Percentiles rank a stretch among this genome's conserved stretches.
These are phyloP conservation scores for Hypoxylon sp. DNA, from an alignment of 2,329 filamentous ascomycete species.

Conservation along the genomic window DNA sequence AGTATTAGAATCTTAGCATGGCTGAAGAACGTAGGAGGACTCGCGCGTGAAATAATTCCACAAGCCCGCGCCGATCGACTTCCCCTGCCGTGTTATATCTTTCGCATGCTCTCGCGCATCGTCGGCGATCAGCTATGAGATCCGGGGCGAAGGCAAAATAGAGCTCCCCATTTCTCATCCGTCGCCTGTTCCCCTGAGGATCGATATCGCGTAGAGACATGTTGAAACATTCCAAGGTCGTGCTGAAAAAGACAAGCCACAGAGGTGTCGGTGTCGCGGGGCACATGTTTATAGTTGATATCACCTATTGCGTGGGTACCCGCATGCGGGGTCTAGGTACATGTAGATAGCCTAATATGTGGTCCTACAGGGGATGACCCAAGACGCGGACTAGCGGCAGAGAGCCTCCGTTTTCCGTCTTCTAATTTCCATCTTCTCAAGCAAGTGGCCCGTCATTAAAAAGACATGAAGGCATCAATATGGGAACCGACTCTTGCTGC, in stretches of 20 bases:
- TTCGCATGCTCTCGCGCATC: slow-evolving; percentile 71
- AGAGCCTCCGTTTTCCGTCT: no score
- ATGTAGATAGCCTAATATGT: no score
- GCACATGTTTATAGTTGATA: background rate
- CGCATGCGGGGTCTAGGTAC: background rate
- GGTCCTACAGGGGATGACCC: no score
- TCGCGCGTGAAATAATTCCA: slow-evolving; percentile 66
- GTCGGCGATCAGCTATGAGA: slow-evolving; percentile 71
- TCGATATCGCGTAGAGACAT: slow-evolving; percentile 2
- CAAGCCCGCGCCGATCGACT: slow-evolving; percentile 69
- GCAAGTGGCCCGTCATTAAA: no score
- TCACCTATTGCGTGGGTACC: background rate
- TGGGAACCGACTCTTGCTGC: no score
- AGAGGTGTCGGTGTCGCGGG: background rate
- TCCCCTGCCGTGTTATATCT: slow-evolving; percentile 74
- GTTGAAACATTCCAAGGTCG: background rate
- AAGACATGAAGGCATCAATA: no score
- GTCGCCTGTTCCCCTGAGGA: slow-evolving; percentile 7
- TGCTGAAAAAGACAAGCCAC: background rate
- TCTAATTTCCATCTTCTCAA: no score
- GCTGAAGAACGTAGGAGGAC: background rate
- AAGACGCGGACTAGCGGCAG: no score
- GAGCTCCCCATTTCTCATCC: slow-evolving; percentile 68
- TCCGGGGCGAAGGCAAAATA: slow-evolving; percentile 81
- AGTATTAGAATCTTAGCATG: background rate